A percentile compares a stretch with the other conserved stretches of the same genome.
These are phyloP conservation scores for Lactarius akahatsu DNA, from an alignment of 768 basidiomycete species.

Conservation along the genomic window DNA sequence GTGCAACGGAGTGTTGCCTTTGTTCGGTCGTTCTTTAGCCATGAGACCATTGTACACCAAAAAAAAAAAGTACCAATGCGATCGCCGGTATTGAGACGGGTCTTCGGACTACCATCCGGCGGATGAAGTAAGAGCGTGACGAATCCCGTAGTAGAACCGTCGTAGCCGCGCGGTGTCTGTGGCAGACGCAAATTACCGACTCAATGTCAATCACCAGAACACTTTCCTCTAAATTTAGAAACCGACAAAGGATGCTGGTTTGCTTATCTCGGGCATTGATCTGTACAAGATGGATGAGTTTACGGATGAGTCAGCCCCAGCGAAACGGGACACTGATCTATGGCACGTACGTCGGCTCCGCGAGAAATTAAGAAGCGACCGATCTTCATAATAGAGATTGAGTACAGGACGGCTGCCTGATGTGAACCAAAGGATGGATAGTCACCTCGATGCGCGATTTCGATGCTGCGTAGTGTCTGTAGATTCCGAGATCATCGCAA, in stretches of 20 bases:
- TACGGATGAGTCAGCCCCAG: slow-evolving; percentile 33
- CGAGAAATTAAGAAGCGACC: slow-evolving; percentile 80
- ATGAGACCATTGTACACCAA: slow-evolving; percentile 27
- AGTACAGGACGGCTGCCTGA: background rate
- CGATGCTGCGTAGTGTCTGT: slow-evolving; percentile 90
- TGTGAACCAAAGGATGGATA: background rate
- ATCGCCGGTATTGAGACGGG: slow-evolving; percentile 84
- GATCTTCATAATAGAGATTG: slow-evolving; percentile 54
- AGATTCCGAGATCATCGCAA: slow-evolving; percentile 17
- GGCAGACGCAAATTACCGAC: slow-evolving; percentile 3
- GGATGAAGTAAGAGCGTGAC: slow-evolving; percentile 82
- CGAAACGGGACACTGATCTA: slow-evolving; percentile 26
- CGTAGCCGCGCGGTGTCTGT: slow-evolving; percentile 92
- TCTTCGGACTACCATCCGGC: slow-evolving; percentile 70
- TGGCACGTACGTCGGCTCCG: slow-evolving; percentile 82
- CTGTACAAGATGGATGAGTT: slow-evolving; percentile 43
- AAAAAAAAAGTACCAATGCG: slow-evolving; percentile 54
- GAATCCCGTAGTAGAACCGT: slow-evolving; percentile 94
- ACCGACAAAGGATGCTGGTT: slow-evolving; percentile 87
- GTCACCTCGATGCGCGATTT: slow-evolving; percentile 76
- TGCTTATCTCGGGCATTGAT: slow-evolving; percentile 92
- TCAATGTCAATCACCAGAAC: slow-evolving; percentile 4
- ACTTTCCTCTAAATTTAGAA: background rate
- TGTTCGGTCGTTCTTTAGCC: slow-evolving; percentile 32
- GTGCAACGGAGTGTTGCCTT: slow-evolving; percentile 95